These are phyloP conservation scores for Syncephalastrum racemosum DNA, from an alignment of 371 early-diverging fungal genomes.

Conservation along the genomic window DNA sequence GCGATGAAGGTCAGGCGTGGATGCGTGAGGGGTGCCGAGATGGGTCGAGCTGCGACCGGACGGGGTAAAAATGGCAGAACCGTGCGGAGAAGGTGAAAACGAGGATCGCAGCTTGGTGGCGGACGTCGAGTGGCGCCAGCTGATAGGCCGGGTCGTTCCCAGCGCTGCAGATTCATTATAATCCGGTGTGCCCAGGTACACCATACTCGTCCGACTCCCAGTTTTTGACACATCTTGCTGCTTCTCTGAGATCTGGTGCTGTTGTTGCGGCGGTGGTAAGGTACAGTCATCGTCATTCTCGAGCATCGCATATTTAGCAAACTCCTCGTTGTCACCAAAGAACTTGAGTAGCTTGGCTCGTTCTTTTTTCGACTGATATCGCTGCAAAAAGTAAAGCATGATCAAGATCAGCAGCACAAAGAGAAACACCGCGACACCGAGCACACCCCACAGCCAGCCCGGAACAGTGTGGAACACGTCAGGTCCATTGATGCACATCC, in stretches of 20 bases:
- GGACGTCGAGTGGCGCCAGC: constrained; percentile 21
- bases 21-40: too few relatives aligned
- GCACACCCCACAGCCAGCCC: constrained; percentile 43
- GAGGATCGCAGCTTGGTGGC: constrained; percentile 6
- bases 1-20: too few relatives aligned
- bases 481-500: constrained; percentile 37
- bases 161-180: constrained; percentile 35
- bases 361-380: constrained; percentile 46
- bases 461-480: constrained; percentile 42
- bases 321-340: constrained; percentile 46
- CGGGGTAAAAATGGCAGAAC: neutral
- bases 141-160: constrained; percentile 19
- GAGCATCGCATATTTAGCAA: constrained; percentile 41
- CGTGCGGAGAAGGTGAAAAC: constrained; percentile 2
- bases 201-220: constrained; percentile 23
- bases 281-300: constrained; percentile 14
- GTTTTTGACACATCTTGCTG: neutral
- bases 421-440: constrained; percentile 31
- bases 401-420: constrained; percentile 34
- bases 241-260: neutral
- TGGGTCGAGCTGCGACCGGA: neutral
- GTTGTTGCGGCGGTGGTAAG: neutral
- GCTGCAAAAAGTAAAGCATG: constrained; percentile 41
- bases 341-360: constrained; percentile 40
- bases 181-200: constrained; percentile 38